Base-by-base conservation (phyloP, 176 grass and related monocot species). In the Ensete ventricosum region DNA sequence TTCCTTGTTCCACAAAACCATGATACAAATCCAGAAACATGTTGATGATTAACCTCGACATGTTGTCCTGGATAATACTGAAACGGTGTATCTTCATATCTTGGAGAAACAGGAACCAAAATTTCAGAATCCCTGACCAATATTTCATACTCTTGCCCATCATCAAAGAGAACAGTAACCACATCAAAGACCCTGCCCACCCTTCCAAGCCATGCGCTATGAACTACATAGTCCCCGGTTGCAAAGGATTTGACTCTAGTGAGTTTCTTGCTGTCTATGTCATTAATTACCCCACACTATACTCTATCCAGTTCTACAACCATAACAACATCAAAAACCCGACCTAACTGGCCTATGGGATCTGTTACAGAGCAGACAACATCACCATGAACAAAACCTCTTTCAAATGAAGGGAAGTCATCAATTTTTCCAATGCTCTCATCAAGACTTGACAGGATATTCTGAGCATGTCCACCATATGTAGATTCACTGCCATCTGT, bases 171-270 rank as follows among this genome's bases (percentile, higher is more conserved):
- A 80, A 94, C 21, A 29, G 85, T 94, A 53, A 99, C 91, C 70
- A 84, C 75, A 83, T 99, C 90, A 86, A 89, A 91, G 64, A 86
- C 88, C 69, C 75, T 84, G 34, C 88, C 88, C 21, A 99, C 91
- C 67, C 86, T 83, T 49, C 95, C 95, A 81, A 99, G 84, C 95
- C 95, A 99, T 70, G 88, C 80, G 51, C 91, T 88, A 89, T 89
- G 88, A 73, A 94, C 81, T 64, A 99, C 91, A 0, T 67, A 72
- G 64, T 99, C 95, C 51, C 95, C 88, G 14, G 82, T 55, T 73
- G 83, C 81, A 78, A 99, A 94, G 52, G 90, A 87, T 79, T 88
- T 91, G 67, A 94, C 67, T 75, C 95, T 99, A 20, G 58, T 76
- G 72, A 99, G 91, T 62, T 67, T 85, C 81, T 94, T 91, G 70